Base-by-base conservation (phyloP, 208 protist species). In the Trypanosoma scelopori region DNA sequence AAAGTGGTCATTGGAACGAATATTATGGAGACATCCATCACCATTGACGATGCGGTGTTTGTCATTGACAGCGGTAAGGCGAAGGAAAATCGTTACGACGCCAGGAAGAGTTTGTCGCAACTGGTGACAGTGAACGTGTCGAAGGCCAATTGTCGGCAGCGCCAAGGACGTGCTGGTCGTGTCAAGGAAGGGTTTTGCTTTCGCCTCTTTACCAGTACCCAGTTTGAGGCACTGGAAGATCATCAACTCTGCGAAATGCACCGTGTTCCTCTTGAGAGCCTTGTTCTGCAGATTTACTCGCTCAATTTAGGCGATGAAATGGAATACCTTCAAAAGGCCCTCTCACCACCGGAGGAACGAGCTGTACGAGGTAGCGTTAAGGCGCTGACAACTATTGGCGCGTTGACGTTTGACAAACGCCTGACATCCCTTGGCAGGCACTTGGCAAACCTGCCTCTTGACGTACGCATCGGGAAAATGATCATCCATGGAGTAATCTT, bases 21-120 rank as follows among this genome's bases (percentile, higher is more conserved):
- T 80, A 99, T 99, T 65, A 98, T 98, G 70, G 97, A 99, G 67
- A 99, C 98, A 0, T 98, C 92, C 45, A 92, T 99, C 55, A 99
- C 98, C 30, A 98, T 99, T 67, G 96, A 98, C 58, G 98, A 99
- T 78, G 91, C 90, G 32, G 92, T 97, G 22, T 97, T 94, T 35
- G 98, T 99, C 0, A 97, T 99, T 32, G 98, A 99, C 82, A 94
- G 83, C 32, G 98, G 98, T 49, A 92, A 96, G 56, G 76, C 85
- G 2, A 99, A 99, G 78, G 93, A 99, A 75, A 98, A 92, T 76
- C 85, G 87, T 59, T 97, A 97, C 75, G 87, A 96, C 59, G 82
- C 91, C 0, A 69, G 71, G 27, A 89, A 87, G 64, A 86, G 86
- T 65, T 68, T 97, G 22, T 89, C 79, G 15, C 75, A 92, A 72